These are phyloP conservation scores for Bipolaris victoriae DNA, from an alignment of 2,329 filamentous ascomycete species.

Conservation along the genomic window DNA sequence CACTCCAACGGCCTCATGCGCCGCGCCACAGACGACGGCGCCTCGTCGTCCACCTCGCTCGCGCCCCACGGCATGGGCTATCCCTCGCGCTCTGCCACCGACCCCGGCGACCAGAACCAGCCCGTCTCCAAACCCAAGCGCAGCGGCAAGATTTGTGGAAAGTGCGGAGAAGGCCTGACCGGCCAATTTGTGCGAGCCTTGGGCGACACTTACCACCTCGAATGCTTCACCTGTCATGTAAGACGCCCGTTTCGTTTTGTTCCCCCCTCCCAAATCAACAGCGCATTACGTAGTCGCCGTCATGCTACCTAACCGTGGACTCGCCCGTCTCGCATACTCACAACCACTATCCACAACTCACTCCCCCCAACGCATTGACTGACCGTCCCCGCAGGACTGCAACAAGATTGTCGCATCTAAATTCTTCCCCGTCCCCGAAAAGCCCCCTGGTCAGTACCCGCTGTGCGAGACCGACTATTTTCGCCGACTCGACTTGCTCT, in stretches of 20 bases:
- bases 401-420: constrained; percentile 97
- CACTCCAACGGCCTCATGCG: constrained; percentile 41
- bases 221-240: constrained; percentile 98
- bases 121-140: constrained; percentile 39
- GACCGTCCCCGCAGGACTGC: constrained; percentile 71
- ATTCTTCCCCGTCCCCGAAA: constrained; percentile 96
- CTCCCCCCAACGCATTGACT: constrained; percentile 1
- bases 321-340: neutral
- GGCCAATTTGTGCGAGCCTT: constrained; percentile 96
- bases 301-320: neutral
- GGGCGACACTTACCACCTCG: constrained; percentile 91
- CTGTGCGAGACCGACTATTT: constrained; percentile 98
- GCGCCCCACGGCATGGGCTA: constrained; percentile 30
- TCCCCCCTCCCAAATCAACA: neutral
- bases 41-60: constrained; percentile 31
- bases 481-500: constrained; percentile 85
- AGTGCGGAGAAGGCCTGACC: constrained; percentile 84
- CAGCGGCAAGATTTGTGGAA: constrained; percentile 66
- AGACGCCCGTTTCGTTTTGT: constrained; percentile 10
- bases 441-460: constrained; percentile 87
- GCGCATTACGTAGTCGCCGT: neutral
- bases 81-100: constrained; percentile 37
- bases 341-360: neutral
- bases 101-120: constrained; percentile 35
- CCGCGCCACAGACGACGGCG: constrained; percentile 40